A percentile compares a stretch with the other conserved stretches of the same genome.
phyloP scores from a whole-genome alignment of 768 basidiomycete species.

The Auricularia auricula-judae region DNA sequence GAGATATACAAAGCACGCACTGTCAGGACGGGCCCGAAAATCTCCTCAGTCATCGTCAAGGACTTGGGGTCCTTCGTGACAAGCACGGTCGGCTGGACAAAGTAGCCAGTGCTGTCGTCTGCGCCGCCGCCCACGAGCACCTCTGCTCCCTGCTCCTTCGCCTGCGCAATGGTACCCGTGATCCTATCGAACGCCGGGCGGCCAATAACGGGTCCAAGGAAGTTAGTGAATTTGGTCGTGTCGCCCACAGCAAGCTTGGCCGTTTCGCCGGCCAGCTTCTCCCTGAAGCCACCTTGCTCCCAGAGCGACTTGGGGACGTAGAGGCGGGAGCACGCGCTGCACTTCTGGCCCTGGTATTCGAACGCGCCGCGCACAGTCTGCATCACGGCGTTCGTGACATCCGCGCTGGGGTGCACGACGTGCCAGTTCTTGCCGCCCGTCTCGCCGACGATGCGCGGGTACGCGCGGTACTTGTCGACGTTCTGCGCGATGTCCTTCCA shows the following conservation, averaged over 20 bases:
- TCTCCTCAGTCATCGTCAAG: slow-evolving; percentile 86
- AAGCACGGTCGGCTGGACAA: slow-evolving; percentile 89
- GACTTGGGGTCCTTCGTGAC: slow-evolving; percentile 82
- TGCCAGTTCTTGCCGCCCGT: slow-evolving; percentile 99
- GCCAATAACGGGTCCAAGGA: slow-evolving; percentile 94
- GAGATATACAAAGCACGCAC: slow-evolving; percentile 27
- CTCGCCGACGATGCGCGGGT: slow-evolving; percentile 95
- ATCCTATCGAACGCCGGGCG: slow-evolving; percentile 86
- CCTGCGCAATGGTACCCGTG: slow-evolving; percentile 70
- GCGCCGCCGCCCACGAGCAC: slow-evolving; percentile 75
- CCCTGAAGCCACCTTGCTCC: slow-evolving; percentile 71
- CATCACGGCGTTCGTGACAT: slow-evolving; percentile 78
- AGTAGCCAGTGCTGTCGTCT: slow-evolving; percentile 88
- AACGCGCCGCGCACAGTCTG: slow-evolving; percentile 84
- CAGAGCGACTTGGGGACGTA: slow-evolving; percentile 87
- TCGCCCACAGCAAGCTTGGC: slow-evolving; percentile 80
- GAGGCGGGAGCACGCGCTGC: slow-evolving; percentile 83
- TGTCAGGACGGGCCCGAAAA: slow-evolving; percentile 94
- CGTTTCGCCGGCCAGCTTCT: slow-evolving; percentile 59
- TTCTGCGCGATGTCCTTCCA: slow-evolving; percentile 94
- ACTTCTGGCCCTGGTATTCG: slow-evolving; percentile 98
- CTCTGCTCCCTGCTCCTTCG: slow-evolving; percentile 82
- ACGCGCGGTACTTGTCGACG: slow-evolving; percentile 75
- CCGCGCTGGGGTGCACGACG: slow-evolving; percentile 77
- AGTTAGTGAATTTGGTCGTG: slow-evolving; percentile 66